Percentiles rank a stretch among this genome's conserved stretches.
Evolutionary conservation across 73 alveolate species (phyloP).

Genomic region (Tetrahymena thermophila): DNA sequence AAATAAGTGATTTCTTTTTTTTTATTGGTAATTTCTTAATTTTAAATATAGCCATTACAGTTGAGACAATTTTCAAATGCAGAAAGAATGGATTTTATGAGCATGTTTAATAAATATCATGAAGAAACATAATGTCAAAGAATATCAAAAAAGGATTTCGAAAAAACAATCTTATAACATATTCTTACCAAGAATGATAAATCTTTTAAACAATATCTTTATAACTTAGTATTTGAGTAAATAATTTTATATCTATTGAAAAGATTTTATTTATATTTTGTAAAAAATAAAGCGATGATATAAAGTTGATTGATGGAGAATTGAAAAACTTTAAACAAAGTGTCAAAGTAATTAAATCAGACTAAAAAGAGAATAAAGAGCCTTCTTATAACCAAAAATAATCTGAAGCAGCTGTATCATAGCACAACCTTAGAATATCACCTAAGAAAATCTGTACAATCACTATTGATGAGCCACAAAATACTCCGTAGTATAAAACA

Average conservation of each 20-base stretch:
- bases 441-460: not conserved
- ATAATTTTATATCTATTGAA: not conserved
- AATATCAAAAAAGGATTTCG: not conserved
- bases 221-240: not conserved
- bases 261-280: not conserved
- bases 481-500: not conserved
- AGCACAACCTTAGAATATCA: not conserved
- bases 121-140: not conserved
- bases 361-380: not conserved
- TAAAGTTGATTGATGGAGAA: not conserved
- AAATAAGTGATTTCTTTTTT: not conserved
- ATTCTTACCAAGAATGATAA: not conserved
- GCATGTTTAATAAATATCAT: not conserved
- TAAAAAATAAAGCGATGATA: not conserved
- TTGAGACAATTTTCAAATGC: not conserved
- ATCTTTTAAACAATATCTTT: not conserved
- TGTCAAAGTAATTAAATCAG: not conserved
- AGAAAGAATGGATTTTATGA: not conserved
- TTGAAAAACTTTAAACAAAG: not conserved
- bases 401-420: not conserved
- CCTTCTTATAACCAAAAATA: not conserved
- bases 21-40: no score
- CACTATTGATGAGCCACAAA: not conserved
- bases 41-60: not conserved
- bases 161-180: not conserved